Evolutionary conservation across 257 asterid genomes (phyloP), one percentile per base, ranked within the genome.

Genomic region (Forsythia viridissima): DNA sequence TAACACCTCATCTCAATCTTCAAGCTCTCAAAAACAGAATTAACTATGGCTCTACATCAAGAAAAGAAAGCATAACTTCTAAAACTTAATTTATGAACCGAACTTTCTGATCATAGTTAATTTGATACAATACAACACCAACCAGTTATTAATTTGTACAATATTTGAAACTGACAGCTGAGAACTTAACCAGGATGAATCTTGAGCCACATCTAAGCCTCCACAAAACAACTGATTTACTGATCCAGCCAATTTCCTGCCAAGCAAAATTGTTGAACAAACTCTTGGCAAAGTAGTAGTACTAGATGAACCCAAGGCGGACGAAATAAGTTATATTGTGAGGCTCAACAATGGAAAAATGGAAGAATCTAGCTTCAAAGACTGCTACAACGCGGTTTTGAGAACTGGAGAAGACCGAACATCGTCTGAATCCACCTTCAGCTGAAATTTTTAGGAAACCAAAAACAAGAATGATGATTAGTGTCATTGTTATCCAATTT

Each of bases 361-460:
- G 51, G 65, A 48, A 40, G 71, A 38, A 15, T 9, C 18, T 51
- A 36, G 71, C 75, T 42, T 41, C 75, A 41, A 9, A 59, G 9
- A 6, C 37, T 59, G 34, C 67, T 59, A 59, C 34, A 3, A 8
- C 15, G 5, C 4, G 36, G 5, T 59, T 2, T 59, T 21, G 11
- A 59, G 67, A 34, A 59, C 34, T 43, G 81, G 76, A n/a, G 79
- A 72, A 79, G 97, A 89, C 78, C 61, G 80, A 75, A 89, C 86
- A 83, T 92, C 97, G 15, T 89, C 96, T 13, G 98, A 94, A 83
- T 92, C 97, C 81, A 86, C 90, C 84, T 91, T 91, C 76, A 94
- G 81, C 98, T 94, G 97, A 75, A 46, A 30, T 73, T 80, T 67
- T 61, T 10, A 1, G 21, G 39, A 77, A 72, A 77, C 48, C 72